Evolutionary conservation across 2,329 filamentous ascomycete species (phyloP), one percentile per base, ranked within the genome.

Genomic region (Cyanodermella asteris): DNA sequence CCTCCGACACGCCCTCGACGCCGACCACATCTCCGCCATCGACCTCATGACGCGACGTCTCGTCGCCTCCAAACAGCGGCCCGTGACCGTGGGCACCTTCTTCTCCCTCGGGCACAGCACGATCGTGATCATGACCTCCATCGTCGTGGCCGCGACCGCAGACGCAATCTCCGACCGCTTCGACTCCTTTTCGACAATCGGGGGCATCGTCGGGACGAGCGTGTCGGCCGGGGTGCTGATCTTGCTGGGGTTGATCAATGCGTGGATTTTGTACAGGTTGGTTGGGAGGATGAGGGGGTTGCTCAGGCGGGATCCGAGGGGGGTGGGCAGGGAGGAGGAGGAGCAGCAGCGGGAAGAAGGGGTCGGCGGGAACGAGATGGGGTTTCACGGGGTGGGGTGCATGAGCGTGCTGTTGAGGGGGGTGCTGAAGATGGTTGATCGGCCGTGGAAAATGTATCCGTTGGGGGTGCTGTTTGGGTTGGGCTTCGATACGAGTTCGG

Each of bases 381-480:
- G 70, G 31, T 60, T 90, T 9, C 71, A 84, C 36, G 78, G 77
- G 0, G 72, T 64, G 0, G 84, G 84, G 0, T 66, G 81, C 27
- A 49, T 93, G 19, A 71, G 75, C 14, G 55, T 56, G 1, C 42
- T 87, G 2, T 65, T 93, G 26, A 68, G 73, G 29, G 64, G 57
- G 31, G 58, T 90, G 31, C 93, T 94, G 49, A 68, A 65, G 20
- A 53, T 90, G 13, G 64, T 72, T 37, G 59, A 72, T 16, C 51
- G 64, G 5, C 74, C 77, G 0, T 94, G 84, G 84, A 94, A 94
- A 47, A 91, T 91, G 81, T 87, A 90, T 36, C 81, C 80, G 0
- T 54, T 91, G 0, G 84, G 84, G 0, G 60, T 94, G 0, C 53
- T 94, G 4, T 94, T 84, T 40, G 87, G 84, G 0, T 57, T 94